Base-by-base conservation (phyloP, 495 filamentous ascomycete genomes). In the Trichoderma virens region DNA sequence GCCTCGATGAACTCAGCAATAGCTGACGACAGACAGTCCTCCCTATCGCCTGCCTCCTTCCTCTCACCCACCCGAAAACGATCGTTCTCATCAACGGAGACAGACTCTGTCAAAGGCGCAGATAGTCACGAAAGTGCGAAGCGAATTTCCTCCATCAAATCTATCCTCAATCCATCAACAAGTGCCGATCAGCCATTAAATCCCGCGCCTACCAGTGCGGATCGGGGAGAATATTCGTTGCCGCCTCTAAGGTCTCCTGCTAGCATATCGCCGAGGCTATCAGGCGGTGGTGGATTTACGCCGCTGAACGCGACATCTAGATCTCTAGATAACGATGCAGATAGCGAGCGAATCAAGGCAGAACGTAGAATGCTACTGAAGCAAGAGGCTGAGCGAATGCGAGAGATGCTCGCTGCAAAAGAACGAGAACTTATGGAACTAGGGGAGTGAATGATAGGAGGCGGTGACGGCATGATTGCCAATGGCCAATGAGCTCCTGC, bases 401-500 rank as follows among this genome's bases (percentile, higher is more conserved):
- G 90, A 34, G 85, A 89, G 69, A 77, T 88, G 70, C 75, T 97
- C 39, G 81, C 83, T 23, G 85, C 85, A 27, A 93, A 91, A 71
- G 90, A 96, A 73, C 82, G 86, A 61, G 91, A 95, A 64, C 73
- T 95, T 64, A 88, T 88, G 30, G 88, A 88, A 68, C 72, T 92
- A 67, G 81, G 74, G 60, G 71, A 74, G 25, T 56, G 45, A 51
- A 51, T 47, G 18, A 39, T 13, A 9, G 8, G 38, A 14, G 38
- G 38, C 8, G 14, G 38, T 41, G 1, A 20, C 18, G 18, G 43
- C 43, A 35, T 35, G 34, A 16, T 47, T 47, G 18, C 4, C 20
- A 9, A 7, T 25, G 43, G 2, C n/a, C 7, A 20, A 3, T 23
- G 18, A 47, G 6, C 9, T 28, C 20, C 25, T 28, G 11, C 16